phyloP scores from a whole-genome alignment of 2,329 filamentous ascomycete genomes.

The Helotiales sp. region DNA sequence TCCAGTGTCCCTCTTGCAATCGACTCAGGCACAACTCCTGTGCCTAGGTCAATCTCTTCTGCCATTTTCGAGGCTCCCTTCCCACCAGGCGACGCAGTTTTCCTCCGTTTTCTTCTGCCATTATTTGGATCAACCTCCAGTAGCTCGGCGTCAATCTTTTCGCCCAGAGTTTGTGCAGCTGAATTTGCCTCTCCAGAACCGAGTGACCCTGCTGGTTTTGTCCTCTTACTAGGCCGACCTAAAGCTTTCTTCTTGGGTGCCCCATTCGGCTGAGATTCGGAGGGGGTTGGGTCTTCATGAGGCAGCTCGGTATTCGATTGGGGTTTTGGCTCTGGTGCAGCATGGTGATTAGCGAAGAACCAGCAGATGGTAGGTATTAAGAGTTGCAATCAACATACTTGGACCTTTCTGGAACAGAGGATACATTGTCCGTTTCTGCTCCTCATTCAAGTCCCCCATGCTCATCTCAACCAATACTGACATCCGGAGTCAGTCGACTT shows the following conservation, averaged over 20 bases:
- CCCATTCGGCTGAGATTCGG: neutral
- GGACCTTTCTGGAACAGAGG: conserved; percentile 41
- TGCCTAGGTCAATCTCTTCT: neutral
- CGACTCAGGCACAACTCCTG: too few species aligned
- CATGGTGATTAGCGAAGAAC: neutral
- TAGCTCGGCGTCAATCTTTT: conserved; percentile 26
- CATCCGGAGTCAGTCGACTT: conserved; percentile 30
- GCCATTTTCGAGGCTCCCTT: neutral
- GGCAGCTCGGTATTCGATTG: neutral
- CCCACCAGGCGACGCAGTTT: conserved; percentile 44
- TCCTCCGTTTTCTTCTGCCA: conserved; percentile 51
- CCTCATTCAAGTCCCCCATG: conserved; percentile 40
- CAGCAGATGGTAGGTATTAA: neutral
- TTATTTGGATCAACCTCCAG: conserved; percentile 42
- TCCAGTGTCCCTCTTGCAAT: neutral
- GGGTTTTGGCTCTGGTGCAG: conserved; percentile 11
- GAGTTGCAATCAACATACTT: conserved; percentile 32
- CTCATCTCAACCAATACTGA: conserved; percentile 39
- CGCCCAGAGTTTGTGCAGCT: neutral
- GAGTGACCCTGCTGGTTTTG: neutral
- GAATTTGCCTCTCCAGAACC: neutral
- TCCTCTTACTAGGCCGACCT: conserved; percentile 1
- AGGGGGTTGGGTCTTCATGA: neutral
- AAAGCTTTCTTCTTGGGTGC: neutral
- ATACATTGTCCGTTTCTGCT: conserved; percentile 36